These are phyloP conservation scores for Alloascoidea africana DNA, from an alignment of 805 yeast species.

Conservation along the genomic window DNA sequence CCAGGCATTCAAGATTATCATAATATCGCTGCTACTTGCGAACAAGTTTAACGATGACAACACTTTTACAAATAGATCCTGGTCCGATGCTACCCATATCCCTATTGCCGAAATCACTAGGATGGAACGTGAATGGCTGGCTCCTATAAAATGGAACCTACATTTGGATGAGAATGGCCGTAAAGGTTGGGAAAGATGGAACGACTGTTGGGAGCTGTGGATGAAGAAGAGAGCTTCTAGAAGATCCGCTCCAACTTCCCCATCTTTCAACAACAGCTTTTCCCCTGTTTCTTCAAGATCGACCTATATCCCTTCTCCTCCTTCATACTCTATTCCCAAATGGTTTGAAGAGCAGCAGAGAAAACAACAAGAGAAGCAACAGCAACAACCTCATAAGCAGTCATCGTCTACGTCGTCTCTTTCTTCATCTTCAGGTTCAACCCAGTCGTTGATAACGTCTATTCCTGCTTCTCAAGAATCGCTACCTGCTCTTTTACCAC, in stretches of 20 bases:
- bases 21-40: slow-evolving; percentile 64
- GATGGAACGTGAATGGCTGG: slow-evolving; percentile 60
- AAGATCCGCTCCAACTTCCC: neutral
- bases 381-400: no score
- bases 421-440: no score
- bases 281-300: neutral
- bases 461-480: no score
- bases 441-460: no score
- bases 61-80: slow-evolving; percentile 86
- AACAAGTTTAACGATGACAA: slow-evolving; percentile 94
- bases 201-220: slow-evolving; percentile 15
- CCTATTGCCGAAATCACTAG: slow-evolving; percentile 41
- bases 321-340: slow-evolving; percentile 12
- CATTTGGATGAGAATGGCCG: slow-evolving; percentile 21
- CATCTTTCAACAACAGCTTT: neutral
- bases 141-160: slow-evolving; percentile 42
- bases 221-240: neutral
- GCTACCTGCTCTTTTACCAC: no score
- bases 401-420: no score
- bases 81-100: slow-evolving; percentile 93
- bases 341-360: slow-evolving; percentile 11
- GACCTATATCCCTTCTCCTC: slow-evolving; percentile 2
- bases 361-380: no score
- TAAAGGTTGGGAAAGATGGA: slow-evolving; percentile 18
- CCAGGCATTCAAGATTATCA: slow-evolving; percentile 14